These are phyloP conservation scores for Talaromyces marneffei DNA, from an alignment of 2,329 filamentous ascomycete genomes.

Conservation along the genomic window DNA sequence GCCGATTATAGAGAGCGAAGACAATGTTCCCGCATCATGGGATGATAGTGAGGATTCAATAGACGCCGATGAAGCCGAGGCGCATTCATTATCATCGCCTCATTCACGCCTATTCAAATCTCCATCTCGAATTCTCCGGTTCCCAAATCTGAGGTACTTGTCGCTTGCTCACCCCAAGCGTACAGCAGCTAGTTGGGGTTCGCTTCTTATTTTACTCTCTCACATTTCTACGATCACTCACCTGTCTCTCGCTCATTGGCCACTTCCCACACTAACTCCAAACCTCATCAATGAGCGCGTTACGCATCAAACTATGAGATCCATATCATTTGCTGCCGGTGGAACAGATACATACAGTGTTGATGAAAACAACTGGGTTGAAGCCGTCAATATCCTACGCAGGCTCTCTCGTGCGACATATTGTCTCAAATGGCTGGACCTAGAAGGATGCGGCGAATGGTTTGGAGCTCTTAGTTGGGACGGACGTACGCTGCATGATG, in stretches of 20 bases:
- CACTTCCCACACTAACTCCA: conserved; percentile 51
- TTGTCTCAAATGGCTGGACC: conserved; percentile 56
- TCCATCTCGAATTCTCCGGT: conserved; percentile 32
- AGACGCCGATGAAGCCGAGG: not conserved
- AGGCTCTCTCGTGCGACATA: conserved; percentile 52
- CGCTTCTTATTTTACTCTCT: conserved; percentile 49
- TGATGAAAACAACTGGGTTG: conserved; percentile 50
- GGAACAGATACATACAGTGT: conserved; percentile 50
- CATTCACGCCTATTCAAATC: conserved; percentile 18
- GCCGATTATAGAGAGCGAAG: conserved; percentile 11
- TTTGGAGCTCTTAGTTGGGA: conserved; percentile 47
- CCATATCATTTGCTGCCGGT: conserved; percentile 33
- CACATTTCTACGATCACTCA: conserved; percentile 55
- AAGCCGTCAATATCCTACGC: conserved; percentile 52
- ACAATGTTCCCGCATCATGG: conserved; percentile 35
- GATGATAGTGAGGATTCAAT: conserved; percentile 27
- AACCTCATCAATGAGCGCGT: conserved; percentile 39
- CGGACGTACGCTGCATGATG: conserved; percentile 24
- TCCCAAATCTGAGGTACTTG: conserved; percentile 51
- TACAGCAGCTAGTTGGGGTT: conserved; percentile 47
- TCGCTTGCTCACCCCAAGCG: conserved; percentile 50
- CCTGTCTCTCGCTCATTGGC: conserved; percentile 59
- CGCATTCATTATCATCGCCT: not conserved
- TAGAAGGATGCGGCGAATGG: conserved; percentile 56
- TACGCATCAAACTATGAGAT: conserved; percentile 32